Evolutionary conservation across 768 basidiomycete species (phyloP), one percentile per base, ranked within the genome.

Genomic region (Omphalotus guepiniiformis): DNA sequence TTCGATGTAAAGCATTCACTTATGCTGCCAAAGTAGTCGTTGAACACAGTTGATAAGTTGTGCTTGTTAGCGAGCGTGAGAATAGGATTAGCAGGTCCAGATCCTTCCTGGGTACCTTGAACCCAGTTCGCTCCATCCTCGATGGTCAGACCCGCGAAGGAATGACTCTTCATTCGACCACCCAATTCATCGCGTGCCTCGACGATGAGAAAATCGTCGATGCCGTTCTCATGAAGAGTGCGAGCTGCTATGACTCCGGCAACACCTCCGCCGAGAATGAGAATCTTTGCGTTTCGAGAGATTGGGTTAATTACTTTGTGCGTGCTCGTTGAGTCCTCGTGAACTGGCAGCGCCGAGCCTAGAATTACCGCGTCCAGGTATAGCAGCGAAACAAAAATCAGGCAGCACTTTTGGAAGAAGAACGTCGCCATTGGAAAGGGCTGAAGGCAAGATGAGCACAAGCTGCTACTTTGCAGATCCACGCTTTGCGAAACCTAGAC

Each of bases 231-330:
- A 38, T 81, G 71, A 6, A 84, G 66, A 0, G 80, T 76, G 23
- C 77, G 74, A 11, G 85, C 84, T 8, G 83, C 82, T 28, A 80
- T 80, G 16, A 85, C 65, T 8, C 84, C 84, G 4, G 84, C 64
- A 32, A 85, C 74, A 7, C 84, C 83, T 26, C 80, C 83, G 4
- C 84, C 84, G 21, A 85, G 70, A 42, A 85, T 78, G 32, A 85
- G 71, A 12, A 83, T 74, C 6, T 58, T 68, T 9, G 49, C 25
- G 46, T 62, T 46, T n/a, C n/a, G n/a, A n/a, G n/a, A n/a, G n/a
- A n/a, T n/a, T n/a, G n/a, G n/a, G n/a, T n/a, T n/a, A n/a, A n/a
- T n/a, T n/a, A n/a, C n/a, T n/a, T n/a, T n/a, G n/a, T n/a, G n/a
- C n/a, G n/a, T n/a, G n/a, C n/a, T n/a, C n/a, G n/a, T n/a, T n/a